A percentile compares a stretch with the other conserved stretches of the same genome.
These are phyloP conservation scores for Tremellales sp. DNA, from an alignment of 1,284 basidiomycete species.

Conservation along the genomic window DNA sequence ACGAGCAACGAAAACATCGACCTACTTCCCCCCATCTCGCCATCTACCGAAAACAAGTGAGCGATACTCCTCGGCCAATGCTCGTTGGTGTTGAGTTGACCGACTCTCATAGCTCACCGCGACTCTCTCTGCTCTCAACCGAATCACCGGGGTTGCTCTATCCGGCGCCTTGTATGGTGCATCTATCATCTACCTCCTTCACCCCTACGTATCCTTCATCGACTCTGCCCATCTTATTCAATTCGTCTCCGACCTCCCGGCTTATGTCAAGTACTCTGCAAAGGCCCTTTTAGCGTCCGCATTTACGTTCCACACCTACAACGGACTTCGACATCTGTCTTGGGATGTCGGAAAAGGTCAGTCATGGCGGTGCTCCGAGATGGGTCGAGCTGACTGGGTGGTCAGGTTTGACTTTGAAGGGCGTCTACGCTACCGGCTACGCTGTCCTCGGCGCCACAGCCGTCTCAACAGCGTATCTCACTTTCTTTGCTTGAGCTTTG, in stretches of 20 bases:
- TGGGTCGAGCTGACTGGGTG: background rate
- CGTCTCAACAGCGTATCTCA: conserved; percentile 64
- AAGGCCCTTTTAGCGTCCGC: conserved; percentile 76
- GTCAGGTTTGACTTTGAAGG: conserved; percentile 73
- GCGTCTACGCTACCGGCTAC: conserved; percentile 74
- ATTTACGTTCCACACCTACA: conserved; percentile 85
- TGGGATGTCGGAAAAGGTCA: conserved; percentile 90
- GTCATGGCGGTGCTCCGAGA: conserved; percentile 46
- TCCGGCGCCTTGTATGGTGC: conserved; percentile 83
- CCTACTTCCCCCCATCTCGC: conserved; percentile 90
- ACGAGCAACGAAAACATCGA: conserved; percentile 76
- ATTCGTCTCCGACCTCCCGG: conserved; percentile 61
- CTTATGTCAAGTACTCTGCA: conserved; percentile 65
- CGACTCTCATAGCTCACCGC: conserved; percentile 59
- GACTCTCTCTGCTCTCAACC: conserved; percentile 78
- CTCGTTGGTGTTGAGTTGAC: background rate
- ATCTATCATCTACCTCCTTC: conserved; percentile 79
- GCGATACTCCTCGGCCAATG: conserved; percentile 2
- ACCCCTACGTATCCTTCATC: conserved; percentile 61
- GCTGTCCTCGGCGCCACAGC: conserved; percentile 77
- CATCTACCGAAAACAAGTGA: conserved; percentile 90
- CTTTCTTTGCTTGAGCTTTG: conserved; percentile 50
- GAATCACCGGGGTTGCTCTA: conserved; percentile 75
- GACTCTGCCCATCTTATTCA: conserved; percentile 75
- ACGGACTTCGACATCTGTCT: conserved; percentile 83